A percentile compares a stretch with the other conserved stretches of the same genome.
Conservation (phyloP, 768 basidiomycete species). For the Boletus pseudo-olivaceus region DNA sequence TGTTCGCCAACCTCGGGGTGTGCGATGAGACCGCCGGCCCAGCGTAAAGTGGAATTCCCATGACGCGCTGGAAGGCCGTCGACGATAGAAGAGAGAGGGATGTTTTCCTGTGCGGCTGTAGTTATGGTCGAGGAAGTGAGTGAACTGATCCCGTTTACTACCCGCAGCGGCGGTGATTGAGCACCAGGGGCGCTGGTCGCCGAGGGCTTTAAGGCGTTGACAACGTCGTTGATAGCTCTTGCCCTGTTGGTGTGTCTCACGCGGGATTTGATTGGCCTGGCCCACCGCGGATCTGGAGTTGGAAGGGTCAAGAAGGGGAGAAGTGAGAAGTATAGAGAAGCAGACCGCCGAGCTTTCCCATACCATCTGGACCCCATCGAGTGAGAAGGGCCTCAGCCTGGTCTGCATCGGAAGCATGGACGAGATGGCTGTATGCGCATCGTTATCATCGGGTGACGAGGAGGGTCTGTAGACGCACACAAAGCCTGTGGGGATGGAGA, state of each 20-base stretch:
- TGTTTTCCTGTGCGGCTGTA: constrained; percentile 71
- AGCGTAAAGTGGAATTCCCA: constrained; percentile 58
- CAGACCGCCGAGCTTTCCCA: constrained; percentile 86
- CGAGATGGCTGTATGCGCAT: constrained; percentile 61
- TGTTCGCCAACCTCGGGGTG: constrained; percentile 67
- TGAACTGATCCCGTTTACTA: constrained; percentile 75
- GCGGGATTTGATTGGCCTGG: constrained; percentile 78
- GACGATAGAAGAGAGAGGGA: constrained; percentile 39
- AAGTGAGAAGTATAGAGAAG: constrained; percentile 10
- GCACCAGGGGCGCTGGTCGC: constrained; percentile 40
- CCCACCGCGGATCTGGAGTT: constrained; percentile 79
- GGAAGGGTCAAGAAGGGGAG: constrained; percentile 22
- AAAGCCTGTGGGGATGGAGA: constrained; percentile 78
- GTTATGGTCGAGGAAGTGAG: constrained; percentile 69
- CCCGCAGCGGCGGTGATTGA: constrained; percentile 57
- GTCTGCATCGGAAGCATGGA: constrained; percentile 88
- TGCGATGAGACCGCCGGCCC: constrained; percentile 55
- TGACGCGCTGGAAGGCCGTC: constrained; percentile 53
- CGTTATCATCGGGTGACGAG: constrained; percentile 17
- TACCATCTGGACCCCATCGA: constrained; percentile 84
- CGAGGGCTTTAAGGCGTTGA: constrained; percentile 63
- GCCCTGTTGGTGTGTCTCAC: constrained; percentile 66
- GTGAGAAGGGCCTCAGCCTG: constrained; percentile 83
- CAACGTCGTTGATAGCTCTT: constrained; percentile 72
- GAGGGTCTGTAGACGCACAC: constrained; percentile 53